Conservation (phyloP, 345 rosid species). For the Eucalyptus sp. region DNA sequence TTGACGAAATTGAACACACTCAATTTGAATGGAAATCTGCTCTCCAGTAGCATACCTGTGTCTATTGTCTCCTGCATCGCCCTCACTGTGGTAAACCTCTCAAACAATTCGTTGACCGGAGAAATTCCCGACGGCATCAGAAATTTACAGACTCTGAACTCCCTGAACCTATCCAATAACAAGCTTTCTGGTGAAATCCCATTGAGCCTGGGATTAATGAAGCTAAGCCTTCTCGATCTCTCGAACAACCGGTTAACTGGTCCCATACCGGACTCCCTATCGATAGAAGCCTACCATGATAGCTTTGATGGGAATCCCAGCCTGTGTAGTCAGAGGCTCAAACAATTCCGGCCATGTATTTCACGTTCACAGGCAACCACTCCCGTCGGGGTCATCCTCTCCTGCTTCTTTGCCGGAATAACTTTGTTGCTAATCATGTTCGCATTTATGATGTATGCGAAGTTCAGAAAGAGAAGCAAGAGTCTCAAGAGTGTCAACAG, state of each 20-base stretch:
- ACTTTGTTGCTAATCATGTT: constrained; percentile 18
- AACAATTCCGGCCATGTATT: constrained; percentile 31
- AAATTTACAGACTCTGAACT: constrained; percentile 30
- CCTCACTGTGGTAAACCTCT: constrained; percentile 36
- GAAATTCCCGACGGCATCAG: constrained; percentile 50
- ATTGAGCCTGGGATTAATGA: constrained; percentile 21
- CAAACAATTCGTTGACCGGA: constrained; percentile 51
- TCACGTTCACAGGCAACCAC: constrained; percentile 1
- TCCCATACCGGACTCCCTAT: constrained; percentile 40
- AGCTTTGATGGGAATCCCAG: constrained; percentile 54
- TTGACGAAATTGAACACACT: constrained; percentile 44
- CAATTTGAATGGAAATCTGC: constrained; percentile 28
- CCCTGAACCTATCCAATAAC: constrained; percentile 64
- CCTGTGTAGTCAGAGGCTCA: constrained; percentile 39
- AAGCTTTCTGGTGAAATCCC: constrained; percentile 69
- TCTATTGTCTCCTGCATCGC: constrained; percentile 48
- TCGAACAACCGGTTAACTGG: constrained; percentile 60
- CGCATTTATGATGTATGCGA: constrained; percentile 16
- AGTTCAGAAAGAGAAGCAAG: constrained; percentile 5
- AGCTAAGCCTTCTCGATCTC: constrained; percentile 68
- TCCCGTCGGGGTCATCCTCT: constrained; percentile 14
- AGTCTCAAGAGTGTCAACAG: constrained; percentile 5
- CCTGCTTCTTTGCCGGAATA: constrained; percentile 27
- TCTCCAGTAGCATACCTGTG: constrained; percentile 49
- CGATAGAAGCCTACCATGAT: constrained; percentile 22